These are phyloP conservation scores for Eutrema yunnanense DNA, from an alignment of 345 rosid species.

Conservation along the genomic window DNA sequence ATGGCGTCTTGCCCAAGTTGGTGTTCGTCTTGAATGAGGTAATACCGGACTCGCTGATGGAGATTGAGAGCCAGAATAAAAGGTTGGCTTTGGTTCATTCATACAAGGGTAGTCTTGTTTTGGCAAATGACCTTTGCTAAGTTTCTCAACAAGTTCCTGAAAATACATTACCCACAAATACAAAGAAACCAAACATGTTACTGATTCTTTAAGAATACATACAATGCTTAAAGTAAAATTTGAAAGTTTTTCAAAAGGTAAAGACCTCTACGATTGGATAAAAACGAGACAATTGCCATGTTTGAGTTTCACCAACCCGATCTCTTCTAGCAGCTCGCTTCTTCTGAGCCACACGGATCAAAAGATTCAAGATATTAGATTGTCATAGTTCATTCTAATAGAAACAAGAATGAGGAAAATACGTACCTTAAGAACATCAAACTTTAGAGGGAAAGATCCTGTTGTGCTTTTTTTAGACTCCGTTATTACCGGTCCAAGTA, in stretches of 20 bases:
- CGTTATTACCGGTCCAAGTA: slow-evolving; percentile 53
- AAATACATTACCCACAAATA: background rate
- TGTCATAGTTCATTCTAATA: slow-evolving; percentile 1
- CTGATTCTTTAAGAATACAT: background rate
- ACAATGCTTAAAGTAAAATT: background rate
- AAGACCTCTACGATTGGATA: slow-evolving; percentile 90
- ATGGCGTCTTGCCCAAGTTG: slow-evolving; percentile 67
- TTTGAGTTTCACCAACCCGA: slow-evolving; percentile 44
- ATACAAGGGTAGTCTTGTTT: slow-evolving; percentile 83
- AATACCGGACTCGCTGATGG: slow-evolving; percentile 39
- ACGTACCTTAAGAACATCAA: slow-evolving; percentile 78
- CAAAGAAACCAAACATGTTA: slow-evolving; percentile 6
- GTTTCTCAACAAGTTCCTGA: slow-evolving; percentile 86
- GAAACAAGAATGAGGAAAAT: background rate
- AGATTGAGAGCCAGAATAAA: slow-evolving; percentile 51
- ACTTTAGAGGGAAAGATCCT: slow-evolving; percentile 69
- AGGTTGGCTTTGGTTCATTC: slow-evolving; percentile 84
- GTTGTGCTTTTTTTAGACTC: slow-evolving; percentile 65
- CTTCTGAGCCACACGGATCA: slow-evolving; percentile 47
- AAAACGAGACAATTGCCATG: slow-evolving; percentile 87
- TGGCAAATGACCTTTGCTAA: slow-evolving; percentile 66
- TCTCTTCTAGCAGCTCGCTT: slow-evolving; percentile 84
- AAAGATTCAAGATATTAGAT: background rate
- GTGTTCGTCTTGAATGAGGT: slow-evolving; percentile 68
- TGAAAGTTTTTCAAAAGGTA: background rate